phyloP scores from a whole-genome alignment of 805 yeast genomes.

The Cyberlindnera xishuangbannaensis region DNA sequence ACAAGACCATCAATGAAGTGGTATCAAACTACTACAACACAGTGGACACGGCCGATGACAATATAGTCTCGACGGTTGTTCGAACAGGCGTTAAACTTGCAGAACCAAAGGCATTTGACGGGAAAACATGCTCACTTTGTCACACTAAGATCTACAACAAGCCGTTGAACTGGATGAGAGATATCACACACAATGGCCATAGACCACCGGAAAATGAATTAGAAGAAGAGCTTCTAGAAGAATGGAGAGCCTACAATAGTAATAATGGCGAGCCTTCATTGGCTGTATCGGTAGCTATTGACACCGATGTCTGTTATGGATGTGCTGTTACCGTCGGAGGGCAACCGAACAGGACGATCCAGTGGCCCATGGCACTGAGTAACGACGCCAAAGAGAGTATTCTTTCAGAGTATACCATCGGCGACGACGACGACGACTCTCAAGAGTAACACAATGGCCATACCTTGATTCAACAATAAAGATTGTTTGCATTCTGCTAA shows the following conservation, averaged over 20 bases:
- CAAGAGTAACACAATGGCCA: too few species aligned
- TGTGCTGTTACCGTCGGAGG: constrained; percentile 61
- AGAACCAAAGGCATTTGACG: constrained; percentile 33
- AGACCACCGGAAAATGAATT: constrained; percentile 41
- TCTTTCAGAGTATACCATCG: constrained; percentile 43
- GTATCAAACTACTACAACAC: constrained; percentile 64
- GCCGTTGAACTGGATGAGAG: constrained; percentile 61
- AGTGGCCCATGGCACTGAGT: constrained; percentile 34
- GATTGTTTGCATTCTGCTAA: too few species aligned
- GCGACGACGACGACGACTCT: too few species aligned
- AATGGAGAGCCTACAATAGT: constrained; percentile 26
- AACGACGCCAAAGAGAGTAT: constrained; percentile 31
- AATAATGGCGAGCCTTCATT: not conserved
- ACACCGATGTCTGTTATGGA: constrained; percentile 61
- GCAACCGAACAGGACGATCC: constrained; percentile 30
- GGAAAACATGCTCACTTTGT: constrained; percentile 50
- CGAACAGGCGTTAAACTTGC: constrained; percentile 78
- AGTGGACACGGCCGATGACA: constrained; percentile 76
- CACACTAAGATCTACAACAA: constrained; percentile 44
- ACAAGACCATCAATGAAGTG: constrained; percentile 78
- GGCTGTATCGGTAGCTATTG: not conserved
- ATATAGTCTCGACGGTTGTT: constrained; percentile 88
- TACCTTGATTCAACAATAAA: too few species aligned
- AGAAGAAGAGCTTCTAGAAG: constrained; percentile 33
- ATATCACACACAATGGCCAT: constrained; percentile 57